Percentiles rank a stretch among this genome's conserved stretches.
Conservation (phyloP, 371 early-diverging fungal genomes). For the Sporodiniella umbellata region DNA sequence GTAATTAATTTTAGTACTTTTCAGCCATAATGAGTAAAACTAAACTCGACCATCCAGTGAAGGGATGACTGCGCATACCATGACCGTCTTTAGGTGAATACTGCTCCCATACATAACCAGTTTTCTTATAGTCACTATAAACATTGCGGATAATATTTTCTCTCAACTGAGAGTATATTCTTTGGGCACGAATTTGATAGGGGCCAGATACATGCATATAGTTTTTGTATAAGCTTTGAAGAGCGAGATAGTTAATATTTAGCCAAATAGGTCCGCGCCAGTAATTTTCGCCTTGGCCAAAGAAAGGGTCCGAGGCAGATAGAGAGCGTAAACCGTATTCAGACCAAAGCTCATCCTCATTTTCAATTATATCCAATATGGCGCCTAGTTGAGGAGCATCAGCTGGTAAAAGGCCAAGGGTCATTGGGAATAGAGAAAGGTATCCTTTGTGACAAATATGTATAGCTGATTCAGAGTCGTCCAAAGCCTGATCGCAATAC, state of each 20-base stretch:
- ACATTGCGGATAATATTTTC: constrained; percentile 76
- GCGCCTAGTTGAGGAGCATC: constrained; percentile 69
- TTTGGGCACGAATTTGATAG: constrained; percentile 61
- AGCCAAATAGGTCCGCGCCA: constrained; percentile 97
- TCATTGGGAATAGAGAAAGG: constrained; percentile 77
- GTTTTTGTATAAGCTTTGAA: constrained; percentile 76
- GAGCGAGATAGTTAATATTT: constrained; percentile 86
- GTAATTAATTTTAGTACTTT: constrained; percentile 32
- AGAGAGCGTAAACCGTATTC: constrained; percentile 80
- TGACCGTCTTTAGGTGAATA: constrained; percentile 79
- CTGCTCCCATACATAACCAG: constrained; percentile 93
- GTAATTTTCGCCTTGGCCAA: constrained; percentile 85
- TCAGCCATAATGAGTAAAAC: constrained; percentile 79
- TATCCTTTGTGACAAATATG: constrained; percentile 89
- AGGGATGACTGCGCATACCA: constrained; percentile 88
- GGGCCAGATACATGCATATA: constrained; percentile 69
- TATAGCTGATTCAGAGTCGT: constrained; percentile 47
- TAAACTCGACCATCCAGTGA: constrained; percentile 94
- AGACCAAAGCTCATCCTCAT: constrained; percentile 80
- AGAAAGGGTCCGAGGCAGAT: constrained; percentile 70
- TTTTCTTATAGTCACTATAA: constrained; percentile 72
- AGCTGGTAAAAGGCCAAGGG: constrained; percentile 70
- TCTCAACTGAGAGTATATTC: constrained; percentile 75
- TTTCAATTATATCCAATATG: constrained; percentile 71
- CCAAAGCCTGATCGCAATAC: constrained; percentile 77